A percentile compares a stretch with the other conserved stretches of the same genome.
Evolutionary conservation across 305 asterid genomes (phyloP).

Genomic region (Fraxinus xanthoxyloides): DNA sequence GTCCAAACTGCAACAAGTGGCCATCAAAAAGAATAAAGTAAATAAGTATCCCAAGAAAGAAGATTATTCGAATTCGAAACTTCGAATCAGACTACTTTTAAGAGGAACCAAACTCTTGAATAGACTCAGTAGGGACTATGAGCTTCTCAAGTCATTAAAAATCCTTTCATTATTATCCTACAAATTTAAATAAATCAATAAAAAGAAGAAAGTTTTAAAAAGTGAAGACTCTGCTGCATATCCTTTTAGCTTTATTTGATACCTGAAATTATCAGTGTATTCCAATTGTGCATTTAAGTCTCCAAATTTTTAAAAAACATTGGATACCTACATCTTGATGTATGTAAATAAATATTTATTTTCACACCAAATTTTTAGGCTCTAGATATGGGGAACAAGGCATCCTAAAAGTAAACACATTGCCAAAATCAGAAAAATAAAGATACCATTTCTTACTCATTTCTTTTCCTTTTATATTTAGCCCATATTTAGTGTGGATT

Average conservation of each 20-base stretch:
- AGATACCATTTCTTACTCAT: too few relatives aligned
- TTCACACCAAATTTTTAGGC: not conserved
- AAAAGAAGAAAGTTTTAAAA: not conserved
- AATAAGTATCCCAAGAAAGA: not conserved
- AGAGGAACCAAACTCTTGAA: not conserved
- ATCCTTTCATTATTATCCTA: not conserved
- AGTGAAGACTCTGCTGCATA: conserved; percentile 1
- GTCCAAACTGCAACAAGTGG: not conserved
- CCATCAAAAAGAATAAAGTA: not conserved
- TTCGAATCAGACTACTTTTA: not conserved
- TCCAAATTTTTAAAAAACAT: not conserved
- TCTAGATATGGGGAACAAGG: not conserved
- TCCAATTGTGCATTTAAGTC: not conserved
- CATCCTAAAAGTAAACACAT: not conserved
- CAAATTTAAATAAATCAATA: not conserved
- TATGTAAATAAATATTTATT: not conserved
- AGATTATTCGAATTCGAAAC: not conserved
- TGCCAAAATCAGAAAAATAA: not conserved
- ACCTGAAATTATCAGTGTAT: not conserved
- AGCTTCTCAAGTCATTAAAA: conserved; percentile 1
- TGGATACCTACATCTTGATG: not conserved
- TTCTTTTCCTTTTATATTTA: too few relatives aligned
- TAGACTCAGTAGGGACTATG: not conserved
- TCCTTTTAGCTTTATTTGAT: not conserved
- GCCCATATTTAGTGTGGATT: too few relatives aligned